Evolutionary conservation across 2,329 filamentous ascomycete genomes (phyloP).

Genomic region (Parasarocladium wereldwijsianum): DNA sequence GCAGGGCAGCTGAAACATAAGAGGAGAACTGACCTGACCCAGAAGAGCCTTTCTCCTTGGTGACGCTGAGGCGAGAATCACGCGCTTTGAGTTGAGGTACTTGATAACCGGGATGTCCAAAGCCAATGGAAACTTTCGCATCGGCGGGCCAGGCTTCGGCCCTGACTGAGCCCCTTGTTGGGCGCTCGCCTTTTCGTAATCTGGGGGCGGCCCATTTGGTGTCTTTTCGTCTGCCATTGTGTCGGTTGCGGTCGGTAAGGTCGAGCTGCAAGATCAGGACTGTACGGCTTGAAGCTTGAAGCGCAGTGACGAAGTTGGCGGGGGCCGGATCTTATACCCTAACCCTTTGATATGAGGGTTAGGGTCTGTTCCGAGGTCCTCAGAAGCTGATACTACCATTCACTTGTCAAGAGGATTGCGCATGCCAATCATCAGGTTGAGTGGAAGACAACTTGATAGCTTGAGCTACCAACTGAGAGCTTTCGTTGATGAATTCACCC

Average conservation of each 20-base stretch:
- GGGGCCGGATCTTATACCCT: no score
- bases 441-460: no score
- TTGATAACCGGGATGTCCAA: conserved; percentile 69
- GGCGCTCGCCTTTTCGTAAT: conserved; percentile 26
- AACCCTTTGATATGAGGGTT: no score
- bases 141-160: conserved; percentile 13
- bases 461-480: no score
- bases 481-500: no score
- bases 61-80: conserved; percentile 83
- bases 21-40: conserved; percentile 37
- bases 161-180: conserved; percentile 18
- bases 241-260: no score
- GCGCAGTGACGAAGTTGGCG: no score
- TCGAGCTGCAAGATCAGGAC: conserved; percentile 1
- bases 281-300: conserved; percentile 3
- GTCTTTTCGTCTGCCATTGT: conserved; percentile 15
- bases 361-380: no score
- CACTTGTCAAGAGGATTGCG: no score
- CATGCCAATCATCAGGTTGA: no score
- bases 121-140: conserved; percentile 41
- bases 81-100: conserved; percentile 60
- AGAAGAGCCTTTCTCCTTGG: conserved; percentile 74
- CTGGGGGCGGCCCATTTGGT: conserved; percentile 27
- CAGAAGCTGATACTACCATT: no score
- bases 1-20: no score